phyloP scores from a whole-genome alignment of 2,329 filamentous ascomycete species.

The Phyllosticta citrichinensis region DNA sequence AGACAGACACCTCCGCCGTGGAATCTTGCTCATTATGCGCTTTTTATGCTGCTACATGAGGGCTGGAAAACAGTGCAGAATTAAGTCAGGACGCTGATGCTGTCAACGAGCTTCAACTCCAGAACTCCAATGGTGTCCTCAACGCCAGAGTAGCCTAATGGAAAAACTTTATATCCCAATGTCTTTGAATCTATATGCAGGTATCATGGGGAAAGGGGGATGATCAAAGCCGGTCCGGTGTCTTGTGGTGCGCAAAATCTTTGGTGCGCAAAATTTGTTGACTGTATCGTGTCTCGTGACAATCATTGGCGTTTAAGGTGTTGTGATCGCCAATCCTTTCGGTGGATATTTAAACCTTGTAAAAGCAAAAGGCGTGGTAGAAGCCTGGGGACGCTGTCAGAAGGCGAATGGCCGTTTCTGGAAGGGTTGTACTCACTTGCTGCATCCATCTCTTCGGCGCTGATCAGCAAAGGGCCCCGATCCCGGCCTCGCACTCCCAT shows the following conservation, averaged over 20 bases:
- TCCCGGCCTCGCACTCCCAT: constrained; percentile 80
- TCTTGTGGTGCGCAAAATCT: background rate
- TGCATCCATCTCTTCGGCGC: constrained; percentile 83
- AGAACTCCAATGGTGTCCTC: background rate
- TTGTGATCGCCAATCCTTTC: background rate
- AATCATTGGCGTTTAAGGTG: background rate
- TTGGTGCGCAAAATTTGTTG: background rate
- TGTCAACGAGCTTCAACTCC: background rate
- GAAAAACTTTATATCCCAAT: background rate
- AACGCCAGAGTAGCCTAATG: background rate
- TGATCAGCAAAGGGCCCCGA: constrained; percentile 58
- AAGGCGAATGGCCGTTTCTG: background rate
- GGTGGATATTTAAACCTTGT: constrained; percentile 59
- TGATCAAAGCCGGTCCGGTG: background rate
- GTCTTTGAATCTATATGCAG: background rate
- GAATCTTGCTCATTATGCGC: too few relatives aligned
- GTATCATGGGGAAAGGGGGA: background rate
- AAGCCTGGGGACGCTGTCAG: constrained; percentile 42
- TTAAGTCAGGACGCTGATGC: too few relatives aligned
- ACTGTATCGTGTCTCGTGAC: background rate
- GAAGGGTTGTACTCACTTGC: constrained; percentile 42
- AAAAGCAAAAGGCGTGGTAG: constrained; percentile 93
- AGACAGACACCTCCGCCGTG: too few relatives aligned
- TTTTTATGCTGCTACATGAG: too few relatives aligned
- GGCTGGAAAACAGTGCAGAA: too few relatives aligned